Conservation (phyloP, 1,139 yeast genomes). For the Nadsonia commutata region DNA sequence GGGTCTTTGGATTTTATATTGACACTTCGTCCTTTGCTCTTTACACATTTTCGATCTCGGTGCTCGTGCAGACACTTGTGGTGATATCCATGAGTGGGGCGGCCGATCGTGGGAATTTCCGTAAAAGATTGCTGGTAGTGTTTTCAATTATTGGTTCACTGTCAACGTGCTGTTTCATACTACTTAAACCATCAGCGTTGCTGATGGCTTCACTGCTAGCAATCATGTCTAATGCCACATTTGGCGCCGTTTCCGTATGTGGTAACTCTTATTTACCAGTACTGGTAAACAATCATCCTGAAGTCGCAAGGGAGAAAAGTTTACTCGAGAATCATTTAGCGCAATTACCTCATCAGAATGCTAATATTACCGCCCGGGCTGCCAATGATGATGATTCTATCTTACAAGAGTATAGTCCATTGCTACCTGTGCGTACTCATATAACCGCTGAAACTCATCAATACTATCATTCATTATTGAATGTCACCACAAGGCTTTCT, state of each 20-base stretch:
- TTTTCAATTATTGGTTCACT: conserved; percentile 45
- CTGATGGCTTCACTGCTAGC: conserved; percentile 42
- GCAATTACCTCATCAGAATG: no score
- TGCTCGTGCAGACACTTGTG: conserved; percentile 45
- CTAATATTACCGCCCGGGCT: neutral
- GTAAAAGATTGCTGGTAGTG: conserved; percentile 35
- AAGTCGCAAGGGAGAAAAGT: conserved; percentile 3
- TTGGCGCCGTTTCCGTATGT: conserved; percentile 60
- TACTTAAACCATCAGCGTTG: conserved; percentile 31
- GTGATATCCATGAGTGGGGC: conserved; percentile 58
- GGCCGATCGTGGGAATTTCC: conserved; percentile 40
- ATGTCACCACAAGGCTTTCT: conserved; percentile 11
- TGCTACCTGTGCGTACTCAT: conserved; percentile 3
- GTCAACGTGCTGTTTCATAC: conserved; percentile 32
- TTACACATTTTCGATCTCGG: conserved; percentile 52
- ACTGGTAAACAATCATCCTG: conserved; percentile 29
- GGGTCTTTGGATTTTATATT: conserved; percentile 35
- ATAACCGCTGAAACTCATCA: neutral
- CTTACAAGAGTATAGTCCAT: conserved; percentile 1
- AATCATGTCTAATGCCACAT: conserved; percentile 46
- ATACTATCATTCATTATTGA: neutral
- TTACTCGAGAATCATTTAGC: neutral
- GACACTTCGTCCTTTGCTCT: conserved; percentile 58
- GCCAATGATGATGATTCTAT: conserved; percentile 10
- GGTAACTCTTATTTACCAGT: conserved; percentile 59